Conservation (phyloP, 768 basidiomycete species). For the Pilatotrama ljubarskyi region DNA sequence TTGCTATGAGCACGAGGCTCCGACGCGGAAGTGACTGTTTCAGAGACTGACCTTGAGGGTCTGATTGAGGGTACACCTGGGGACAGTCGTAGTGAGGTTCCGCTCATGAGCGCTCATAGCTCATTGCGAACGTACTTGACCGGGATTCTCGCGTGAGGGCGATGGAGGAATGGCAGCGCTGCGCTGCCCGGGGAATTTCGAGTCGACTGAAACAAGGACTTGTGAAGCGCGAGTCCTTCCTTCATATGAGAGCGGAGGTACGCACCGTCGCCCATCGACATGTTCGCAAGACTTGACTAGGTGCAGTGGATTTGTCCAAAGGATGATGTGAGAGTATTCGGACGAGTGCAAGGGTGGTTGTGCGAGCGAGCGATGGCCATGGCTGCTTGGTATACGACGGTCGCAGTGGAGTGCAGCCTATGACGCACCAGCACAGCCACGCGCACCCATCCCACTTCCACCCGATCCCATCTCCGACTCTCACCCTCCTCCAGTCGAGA, state of each 20-base stretch:
- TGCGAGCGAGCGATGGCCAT: neutral
- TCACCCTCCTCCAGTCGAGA: too few relatives aligned
- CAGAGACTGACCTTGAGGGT: slow-evolving; percentile 38
- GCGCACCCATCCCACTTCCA: too few relatives aligned
- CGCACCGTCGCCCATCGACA: slow-evolving; percentile 11
- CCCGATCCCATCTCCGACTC: too few relatives aligned
- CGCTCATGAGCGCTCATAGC: neutral
- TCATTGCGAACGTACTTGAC: slow-evolving; percentile 34
- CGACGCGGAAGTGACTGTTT: neutral
- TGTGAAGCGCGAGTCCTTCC: neutral
- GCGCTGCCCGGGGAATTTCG: slow-evolving; percentile 42
- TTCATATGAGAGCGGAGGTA: neutral
- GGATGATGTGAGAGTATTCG: neutral
- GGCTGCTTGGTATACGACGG: neutral
- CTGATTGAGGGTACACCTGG: slow-evolving; percentile 51
- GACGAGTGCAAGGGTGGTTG: neutral
- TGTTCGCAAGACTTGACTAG: neutral
- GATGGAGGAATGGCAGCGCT: slow-evolving; percentile 42
- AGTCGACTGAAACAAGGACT: slow-evolving; percentile 30
- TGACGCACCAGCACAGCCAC: slow-evolving; percentile 6
- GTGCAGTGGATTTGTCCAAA: neutral
- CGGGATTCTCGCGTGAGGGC: slow-evolving; percentile 48
- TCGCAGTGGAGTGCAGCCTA: neutral
- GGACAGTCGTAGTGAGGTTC: neutral
- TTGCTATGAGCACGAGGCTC: neutral